These are phyloP conservation scores for Umbelopsis vinacea DNA, from an alignment of 192 early-diverging fungal genomes.

Conservation along the genomic window DNA sequence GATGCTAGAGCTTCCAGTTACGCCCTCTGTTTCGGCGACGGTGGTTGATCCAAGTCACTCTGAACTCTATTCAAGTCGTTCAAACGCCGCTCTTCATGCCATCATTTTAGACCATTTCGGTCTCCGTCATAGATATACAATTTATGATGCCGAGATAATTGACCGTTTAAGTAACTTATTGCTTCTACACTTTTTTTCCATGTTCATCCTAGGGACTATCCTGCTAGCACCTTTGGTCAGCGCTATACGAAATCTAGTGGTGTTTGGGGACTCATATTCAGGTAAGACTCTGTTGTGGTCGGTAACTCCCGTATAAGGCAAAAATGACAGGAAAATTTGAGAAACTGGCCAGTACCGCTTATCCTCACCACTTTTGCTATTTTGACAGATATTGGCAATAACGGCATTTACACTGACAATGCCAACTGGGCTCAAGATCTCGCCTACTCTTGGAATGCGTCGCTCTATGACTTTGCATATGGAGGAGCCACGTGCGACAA, in stretches of 20 bases:
- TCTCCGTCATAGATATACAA: constrained; percentile 2
- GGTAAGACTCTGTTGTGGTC: constrained; percentile 17
- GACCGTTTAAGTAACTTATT: not conserved
- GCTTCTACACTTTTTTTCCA: not conserved
- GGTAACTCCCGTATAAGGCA: not conserved
- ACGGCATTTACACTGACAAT: constrained; percentile 32
- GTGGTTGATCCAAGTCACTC: too few species aligned
- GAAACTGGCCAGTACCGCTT: not conserved
- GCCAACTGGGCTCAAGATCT: constrained; percentile 42
- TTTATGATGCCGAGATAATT: not conserved
- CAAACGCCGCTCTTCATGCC: not conserved
- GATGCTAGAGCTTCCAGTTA: too few species aligned
- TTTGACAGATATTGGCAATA: constrained; percentile 32
- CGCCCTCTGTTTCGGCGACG: too few species aligned
- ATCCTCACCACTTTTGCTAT: too few species aligned
- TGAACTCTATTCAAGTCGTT: not conserved
- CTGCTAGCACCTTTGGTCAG: not conserved
- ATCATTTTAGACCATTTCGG: not conserved
- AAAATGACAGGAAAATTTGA: not conserved
- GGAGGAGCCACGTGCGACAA: constrained; percentile 41
- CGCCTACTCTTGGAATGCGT: constrained; percentile 35
- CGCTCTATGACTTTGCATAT: constrained; percentile 36
- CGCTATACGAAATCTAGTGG: constrained; percentile 36
- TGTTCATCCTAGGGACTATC: constrained; percentile 1
- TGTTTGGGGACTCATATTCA: constrained; percentile 49